Base-by-base conservation (phyloP, 1,284 basidiomycete species). In the Ceratobasidium sp. region DNA sequence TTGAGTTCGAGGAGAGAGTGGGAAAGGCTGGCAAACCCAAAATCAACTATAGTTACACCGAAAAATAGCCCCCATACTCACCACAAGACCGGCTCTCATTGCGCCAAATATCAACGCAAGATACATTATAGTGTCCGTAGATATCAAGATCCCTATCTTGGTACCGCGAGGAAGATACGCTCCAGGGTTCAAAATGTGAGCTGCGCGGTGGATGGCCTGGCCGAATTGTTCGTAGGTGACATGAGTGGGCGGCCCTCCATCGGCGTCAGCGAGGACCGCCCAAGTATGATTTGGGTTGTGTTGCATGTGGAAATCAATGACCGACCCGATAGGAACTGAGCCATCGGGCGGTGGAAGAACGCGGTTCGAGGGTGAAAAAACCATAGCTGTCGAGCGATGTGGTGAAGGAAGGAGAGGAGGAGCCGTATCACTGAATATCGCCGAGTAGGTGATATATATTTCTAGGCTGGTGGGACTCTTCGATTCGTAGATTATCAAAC, bases 341-440 rank as follows among this genome's bases (percentile, higher is more conserved):
- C 64, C 64, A 41, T 67, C 50, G 4, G 23, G 23, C 9, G 64
- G 50, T 0, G 64, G 64, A 1, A 64, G 48, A 23, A 30, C 32
- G 1, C n/a, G 23, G 72, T 67, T 36, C 64, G 14, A 50, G 78
- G 28, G 75, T 73, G 23, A n/a, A 67, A 30, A 73, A 57, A 55
- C 72, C 72, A 36, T 76, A 0, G 39, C 30, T 18, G 58, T 14
- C 10, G 41, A 16, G 6, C 21, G 16, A 12, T 16, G 58, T 18
- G 43, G 9, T 14, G 23, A 30, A 14, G 1, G 41, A 30, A 26
- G 3, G 10, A 45, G 2, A 16, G 39, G 21, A n/a, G 28, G 36
- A 16, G 39, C 5, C 52, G 23, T 41, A n/a, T 14, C 16, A n/a
- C 3, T 9, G 3, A 32, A 16, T 55, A 18, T 16, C 9, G 32